phyloP scores from a whole-genome alignment of 2,329 filamentous ascomycete species.

The Lasiodiplodia theobromae region DNA sequence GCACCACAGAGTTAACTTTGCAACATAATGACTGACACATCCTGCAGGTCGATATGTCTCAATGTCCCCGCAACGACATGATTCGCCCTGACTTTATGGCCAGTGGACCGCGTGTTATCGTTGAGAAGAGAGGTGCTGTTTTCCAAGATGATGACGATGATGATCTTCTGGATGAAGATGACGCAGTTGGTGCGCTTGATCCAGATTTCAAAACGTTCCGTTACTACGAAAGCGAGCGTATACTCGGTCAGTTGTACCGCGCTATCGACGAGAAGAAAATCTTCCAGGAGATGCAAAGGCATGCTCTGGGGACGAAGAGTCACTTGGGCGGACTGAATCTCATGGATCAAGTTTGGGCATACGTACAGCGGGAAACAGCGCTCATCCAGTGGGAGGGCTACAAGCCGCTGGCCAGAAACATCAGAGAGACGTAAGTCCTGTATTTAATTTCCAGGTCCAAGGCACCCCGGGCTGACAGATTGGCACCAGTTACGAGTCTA shows the following conservation, averaged over 20 bases:
- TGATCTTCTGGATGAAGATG: constrained; percentile 39
- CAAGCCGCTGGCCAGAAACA: constrained; percentile 49
- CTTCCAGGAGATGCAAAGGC: constrained; percentile 45
- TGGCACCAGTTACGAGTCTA: constrained; percentile 59
- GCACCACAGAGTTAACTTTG: constrained; percentile 1
- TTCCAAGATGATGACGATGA: constrained; percentile 39
- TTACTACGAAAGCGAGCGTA: constrained; percentile 73
- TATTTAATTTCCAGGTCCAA: not conserved
- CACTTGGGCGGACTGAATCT: constrained; percentile 33
- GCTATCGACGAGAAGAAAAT: constrained; percentile 75
- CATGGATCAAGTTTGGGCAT: constrained; percentile 47
- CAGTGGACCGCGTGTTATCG: constrained; percentile 52
- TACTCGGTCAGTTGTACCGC: constrained; percentile 74
- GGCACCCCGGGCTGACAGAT: not conserved
- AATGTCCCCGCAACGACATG: constrained; percentile 33
- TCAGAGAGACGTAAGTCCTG: constrained; percentile 54
- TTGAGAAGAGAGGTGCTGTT: constrained; percentile 42
- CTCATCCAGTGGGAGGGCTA: constrained; percentile 51
- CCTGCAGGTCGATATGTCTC: constrained; percentile 31
- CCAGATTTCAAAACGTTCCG: constrained; percentile 44
- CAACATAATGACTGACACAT: constrained; percentile 1
- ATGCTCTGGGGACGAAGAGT: constrained; percentile 31
- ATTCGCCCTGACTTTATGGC: constrained; percentile 63
- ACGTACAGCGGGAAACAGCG: constrained; percentile 50
- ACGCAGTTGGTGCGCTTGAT: constrained; percentile 40